Evolutionary conservation across 208 protist species (phyloP), one percentile per base, ranked within the genome.

Genomic region (Crithidia brevicula): DNA sequence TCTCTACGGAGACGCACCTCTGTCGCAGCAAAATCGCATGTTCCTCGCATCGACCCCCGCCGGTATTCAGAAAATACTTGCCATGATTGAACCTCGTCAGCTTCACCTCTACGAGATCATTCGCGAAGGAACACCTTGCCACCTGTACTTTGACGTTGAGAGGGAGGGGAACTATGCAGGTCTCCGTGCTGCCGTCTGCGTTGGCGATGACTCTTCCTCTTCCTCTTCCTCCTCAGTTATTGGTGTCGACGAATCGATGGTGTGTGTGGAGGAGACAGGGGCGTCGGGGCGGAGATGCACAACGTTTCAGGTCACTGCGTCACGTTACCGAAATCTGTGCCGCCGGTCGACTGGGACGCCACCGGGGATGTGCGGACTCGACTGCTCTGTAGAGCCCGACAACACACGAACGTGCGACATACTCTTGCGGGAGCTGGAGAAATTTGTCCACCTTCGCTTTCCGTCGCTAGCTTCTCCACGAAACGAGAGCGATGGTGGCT

Each of bases 131-230:
- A 25, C 52, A 5, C 82, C 82, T 2, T 96, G 91, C 58, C 88
- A 92, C 54, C 53, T 94, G 20, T 96, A 92, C 67, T 79, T 96
- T n/a, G 91, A 96, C 66, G 86, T 96, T n/a, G 91, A 96, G 59
- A 69, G 86, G 11, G 84, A 86, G 25, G 49, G 16, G 4, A 73
- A 96, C 53, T 74, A 71, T 50, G 64, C 65, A 8, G 74, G 51
- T 6, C 31, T 77, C 11, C 59, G 69, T 22, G 47, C 43, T 9
- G 51, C 77, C 6, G 46, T 72, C 25, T 47, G 45, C 11, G 50
- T 81, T 0, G 75, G 80, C 38, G 72, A 67, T 33, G 65, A 67
- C 27, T 3, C 0, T 3, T 27, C 11, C 16, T 47, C 42, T 27
- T 75, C 62, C 33, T 1, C 46, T 0, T 69, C 69, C 22, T 75